Conservation (phyloP, 768 basidiomycete genomes). For the Thelephora aurantiotincta region DNA sequence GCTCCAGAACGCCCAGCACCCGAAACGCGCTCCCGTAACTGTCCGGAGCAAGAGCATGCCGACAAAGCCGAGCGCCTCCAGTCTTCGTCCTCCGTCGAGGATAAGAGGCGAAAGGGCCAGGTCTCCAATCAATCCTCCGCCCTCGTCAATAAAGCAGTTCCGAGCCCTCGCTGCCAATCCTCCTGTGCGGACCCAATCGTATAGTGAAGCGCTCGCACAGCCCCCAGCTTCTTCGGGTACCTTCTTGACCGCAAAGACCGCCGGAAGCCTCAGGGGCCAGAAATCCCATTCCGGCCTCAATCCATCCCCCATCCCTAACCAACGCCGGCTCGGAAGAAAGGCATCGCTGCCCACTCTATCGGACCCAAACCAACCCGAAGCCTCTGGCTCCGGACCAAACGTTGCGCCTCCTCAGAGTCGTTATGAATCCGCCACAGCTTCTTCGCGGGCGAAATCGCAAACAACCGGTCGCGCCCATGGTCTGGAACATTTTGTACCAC, state of each 20-base stretch:
- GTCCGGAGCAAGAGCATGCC: constrained; percentile 50
- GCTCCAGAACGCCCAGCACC: constrained; percentile 31
- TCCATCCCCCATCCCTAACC: constrained; percentile 50
- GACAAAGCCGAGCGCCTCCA: constrained; percentile 24
- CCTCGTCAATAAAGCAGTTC: constrained; percentile 54
- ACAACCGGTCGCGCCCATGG: constrained; percentile 48
- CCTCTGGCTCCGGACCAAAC: constrained; percentile 34
- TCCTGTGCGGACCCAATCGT: constrained; percentile 43
- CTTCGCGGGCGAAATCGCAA: constrained; percentile 65
- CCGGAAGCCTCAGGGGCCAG: constrained; percentile 66
- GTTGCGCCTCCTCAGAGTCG: constrained; percentile 26
- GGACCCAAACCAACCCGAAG: constrained; percentile 43
- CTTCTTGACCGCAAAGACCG: constrained; percentile 53
- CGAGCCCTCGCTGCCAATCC: constrained; percentile 38
- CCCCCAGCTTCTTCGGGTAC: constrained; percentile 32
- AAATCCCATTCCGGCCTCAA: constrained; percentile 78
- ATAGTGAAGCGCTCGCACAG: constrained; percentile 38
- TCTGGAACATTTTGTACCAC: constrained; percentile 55
- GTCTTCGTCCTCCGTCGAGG: constrained; percentile 49
- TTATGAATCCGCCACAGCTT: constrained; percentile 70
- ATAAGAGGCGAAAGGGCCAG: constrained; percentile 51
- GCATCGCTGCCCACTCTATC: constrained; percentile 67
- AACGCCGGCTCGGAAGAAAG: constrained; percentile 56
- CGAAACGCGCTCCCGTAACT: constrained; percentile 16
- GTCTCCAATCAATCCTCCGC: constrained; percentile 52